Conservation (phyloP, 164 flowering plant species). For the grape (Vitis vinifera) region DNA sequence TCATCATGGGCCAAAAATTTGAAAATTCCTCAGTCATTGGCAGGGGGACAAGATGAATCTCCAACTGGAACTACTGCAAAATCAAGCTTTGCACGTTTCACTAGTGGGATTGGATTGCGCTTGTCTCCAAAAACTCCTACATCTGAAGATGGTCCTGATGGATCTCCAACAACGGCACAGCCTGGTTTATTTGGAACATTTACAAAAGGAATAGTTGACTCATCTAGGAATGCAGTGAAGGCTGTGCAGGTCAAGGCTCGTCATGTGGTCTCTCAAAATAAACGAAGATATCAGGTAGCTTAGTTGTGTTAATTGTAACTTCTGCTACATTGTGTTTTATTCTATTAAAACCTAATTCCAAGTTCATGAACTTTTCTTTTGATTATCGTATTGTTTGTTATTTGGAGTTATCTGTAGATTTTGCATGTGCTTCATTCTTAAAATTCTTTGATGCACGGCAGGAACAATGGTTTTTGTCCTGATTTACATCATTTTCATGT, state of each 20-base stretch:
- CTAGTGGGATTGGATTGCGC: slow-evolving; percentile 73
- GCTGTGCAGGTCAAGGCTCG: slow-evolving; percentile 98
- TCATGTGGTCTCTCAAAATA: slow-evolving; percentile 96
- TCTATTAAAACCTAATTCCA: too few species aligned
- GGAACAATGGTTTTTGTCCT: too few species aligned
- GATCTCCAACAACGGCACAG: slow-evolving; percentile 43
- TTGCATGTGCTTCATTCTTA: too few species aligned
- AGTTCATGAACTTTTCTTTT: too few species aligned
- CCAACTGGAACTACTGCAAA: slow-evolving; percentile 53
- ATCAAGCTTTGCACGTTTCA: slow-evolving; percentile 76
- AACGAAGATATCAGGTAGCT: slow-evolving; percentile 93
- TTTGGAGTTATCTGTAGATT: too few species aligned
- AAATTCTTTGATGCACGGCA: too few species aligned
- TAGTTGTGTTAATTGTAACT: background rate
- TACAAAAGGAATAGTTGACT: slow-evolving; percentile 85
- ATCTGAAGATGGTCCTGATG: slow-evolving; percentile 42
- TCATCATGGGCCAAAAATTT: slow-evolving; percentile 84
- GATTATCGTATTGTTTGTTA: too few species aligned
- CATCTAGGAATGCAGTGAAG: slow-evolving; percentile 89
- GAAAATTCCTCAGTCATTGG: slow-evolving; percentile 63
- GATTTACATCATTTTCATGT: too few species aligned
- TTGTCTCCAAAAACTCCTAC: slow-evolving; percentile 72
- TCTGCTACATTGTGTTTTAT: background rate
- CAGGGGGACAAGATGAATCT: slow-evolving; percentile 46
- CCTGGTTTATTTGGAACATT: slow-evolving; percentile 74